Evolutionary conservation across 1,284 basidiomycete species (phyloP).

Genomic region (Austroboletus novae-zelandiae): DNA sequence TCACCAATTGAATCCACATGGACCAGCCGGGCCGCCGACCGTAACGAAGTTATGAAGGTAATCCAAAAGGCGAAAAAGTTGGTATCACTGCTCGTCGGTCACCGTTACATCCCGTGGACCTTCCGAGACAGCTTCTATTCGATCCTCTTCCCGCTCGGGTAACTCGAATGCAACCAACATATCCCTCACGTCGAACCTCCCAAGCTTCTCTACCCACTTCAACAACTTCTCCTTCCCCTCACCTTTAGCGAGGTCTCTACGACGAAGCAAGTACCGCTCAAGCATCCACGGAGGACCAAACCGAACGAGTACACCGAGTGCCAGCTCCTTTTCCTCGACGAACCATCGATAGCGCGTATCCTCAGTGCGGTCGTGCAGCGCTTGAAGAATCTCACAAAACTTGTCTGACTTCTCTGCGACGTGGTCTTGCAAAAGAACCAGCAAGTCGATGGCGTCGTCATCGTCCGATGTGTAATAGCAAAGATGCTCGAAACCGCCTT

Average conservation of each 20-base stretch:
- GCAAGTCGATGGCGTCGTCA: constrained; percentile 24
- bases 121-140: constrained; percentile 7
- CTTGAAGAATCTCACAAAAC: constrained; percentile 23
- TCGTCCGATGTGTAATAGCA: constrained; percentile 27
- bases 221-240: constrained; percentile 16
- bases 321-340: constrained; percentile 26
- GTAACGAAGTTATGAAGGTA: no score
- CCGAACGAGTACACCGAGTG: constrained; percentile 23
- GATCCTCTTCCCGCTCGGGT: constrained; percentile 10
- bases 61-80: neutral
- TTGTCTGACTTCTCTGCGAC: constrained; percentile 21
- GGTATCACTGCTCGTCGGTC: constrained; percentile 2
- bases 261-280: constrained; percentile 25
- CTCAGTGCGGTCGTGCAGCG: constrained; percentile 26
- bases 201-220: constrained; percentile 20
- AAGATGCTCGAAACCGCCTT: constrained; percentile 29
- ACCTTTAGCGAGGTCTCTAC: constrained; percentile 18
- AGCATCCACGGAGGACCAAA: constrained; percentile 30
- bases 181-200: constrained; percentile 24
- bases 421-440: constrained; percentile 22
- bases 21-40: neutral
- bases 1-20: neutral
- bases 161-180: constrained; percentile 20
- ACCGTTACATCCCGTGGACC: constrained; percentile 8
- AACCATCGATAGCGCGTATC: constrained; percentile 27